These are phyloP conservation scores for Cochlearia excelsa DNA, from an alignment of 345 rosid species.

Conservation along the genomic window DNA sequence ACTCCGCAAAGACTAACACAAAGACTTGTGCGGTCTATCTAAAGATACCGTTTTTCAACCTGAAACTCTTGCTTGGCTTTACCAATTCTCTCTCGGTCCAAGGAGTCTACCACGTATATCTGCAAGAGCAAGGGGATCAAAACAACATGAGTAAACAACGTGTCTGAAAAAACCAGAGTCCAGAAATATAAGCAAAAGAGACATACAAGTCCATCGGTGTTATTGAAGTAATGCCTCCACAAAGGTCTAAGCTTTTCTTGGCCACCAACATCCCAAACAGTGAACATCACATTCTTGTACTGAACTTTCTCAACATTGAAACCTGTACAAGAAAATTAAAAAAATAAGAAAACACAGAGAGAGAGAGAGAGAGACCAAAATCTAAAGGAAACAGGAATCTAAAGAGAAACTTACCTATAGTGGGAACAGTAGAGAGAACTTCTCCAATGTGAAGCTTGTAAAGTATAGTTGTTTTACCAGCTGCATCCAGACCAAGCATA, in stretches of 20 bases:
- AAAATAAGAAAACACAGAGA: not conserved
- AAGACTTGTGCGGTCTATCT: slow-evolving; percentile 3
- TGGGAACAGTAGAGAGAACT: slow-evolving; percentile 95
- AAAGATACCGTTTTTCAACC: slow-evolving; percentile 40
- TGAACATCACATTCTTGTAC: slow-evolving; percentile 96
- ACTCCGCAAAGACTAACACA: slow-evolving; percentile 12
- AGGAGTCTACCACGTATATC: slow-evolving; percentile 97
- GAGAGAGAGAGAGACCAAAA: not conserved
- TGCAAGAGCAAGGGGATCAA: slow-evolving; percentile 27
- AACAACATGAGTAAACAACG: slow-evolving; percentile 9
- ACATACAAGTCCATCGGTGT: slow-evolving; percentile 94
- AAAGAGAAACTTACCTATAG: slow-evolving; percentile 59
- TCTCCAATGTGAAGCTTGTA: slow-evolving; percentile 98
- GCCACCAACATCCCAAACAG: slow-evolving; percentile 99
- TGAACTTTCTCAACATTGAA: slow-evolving; percentile 47
- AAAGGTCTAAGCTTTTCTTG: slow-evolving; percentile 96
- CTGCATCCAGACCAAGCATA: slow-evolving; percentile 87
- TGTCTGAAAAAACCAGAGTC: not conserved
- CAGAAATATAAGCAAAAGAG: not conserved
- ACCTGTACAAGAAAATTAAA: slow-evolving; percentile 34
- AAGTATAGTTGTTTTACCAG: slow-evolving; percentile 41
- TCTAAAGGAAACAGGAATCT: not conserved
- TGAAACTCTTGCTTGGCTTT: slow-evolving; percentile 90
- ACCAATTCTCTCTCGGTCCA: slow-evolving; percentile 94
- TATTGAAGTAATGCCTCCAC: slow-evolving; percentile 98